A percentile compares a stretch with the other conserved stretches of the same genome.
Conservation (phyloP, 768 basidiomycete genomes). For the Leccinum barrowsii region DNA sequence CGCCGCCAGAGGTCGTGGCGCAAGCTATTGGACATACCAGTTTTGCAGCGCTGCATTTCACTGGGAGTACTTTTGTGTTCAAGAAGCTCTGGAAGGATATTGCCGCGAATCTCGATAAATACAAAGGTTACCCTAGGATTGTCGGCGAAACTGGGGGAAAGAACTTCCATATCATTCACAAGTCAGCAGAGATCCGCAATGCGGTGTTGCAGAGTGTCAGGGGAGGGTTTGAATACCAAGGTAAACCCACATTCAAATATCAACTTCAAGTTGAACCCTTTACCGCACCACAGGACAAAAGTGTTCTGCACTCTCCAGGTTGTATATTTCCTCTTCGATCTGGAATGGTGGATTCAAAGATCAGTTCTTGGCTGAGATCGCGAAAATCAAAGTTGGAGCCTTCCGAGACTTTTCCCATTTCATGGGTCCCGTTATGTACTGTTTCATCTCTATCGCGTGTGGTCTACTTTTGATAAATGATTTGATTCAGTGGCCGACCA, state of each 20-base stretch:
- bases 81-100: constrained; percentile 97
- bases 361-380: constrained; percentile 64
- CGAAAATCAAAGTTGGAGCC: constrained; percentile 83
- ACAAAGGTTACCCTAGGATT: constrained; percentile 87
- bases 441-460: neutral
- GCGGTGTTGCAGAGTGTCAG: constrained; percentile 88
- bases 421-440: constrained; percentile 94
- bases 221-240: constrained; percentile 94
- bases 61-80: constrained; percentile 93
- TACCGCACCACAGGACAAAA: constrained; percentile 67
- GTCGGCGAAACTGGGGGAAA: constrained; percentile 99
- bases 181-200: constrained; percentile 80
- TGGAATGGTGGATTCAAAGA: constrained; percentile 90
- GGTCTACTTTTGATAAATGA: neutral
- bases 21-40: constrained; percentile 74
- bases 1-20: constrained; percentile 78
- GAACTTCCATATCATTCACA: constrained; percentile 95
- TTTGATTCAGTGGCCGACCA: constrained; percentile 58
- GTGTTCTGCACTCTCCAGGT: constrained; percentile 89
- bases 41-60: constrained; percentile 94
- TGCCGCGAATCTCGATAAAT: constrained; percentile 79
- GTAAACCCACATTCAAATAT: constrained; percentile 32
- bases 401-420: constrained; percentile 78
- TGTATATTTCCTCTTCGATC: constrained; percentile 83
- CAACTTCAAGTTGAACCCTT: neutral